Conservation (phyloP, 441 rosid genomes). For the Pelargonium cotyledonis region DNA sequence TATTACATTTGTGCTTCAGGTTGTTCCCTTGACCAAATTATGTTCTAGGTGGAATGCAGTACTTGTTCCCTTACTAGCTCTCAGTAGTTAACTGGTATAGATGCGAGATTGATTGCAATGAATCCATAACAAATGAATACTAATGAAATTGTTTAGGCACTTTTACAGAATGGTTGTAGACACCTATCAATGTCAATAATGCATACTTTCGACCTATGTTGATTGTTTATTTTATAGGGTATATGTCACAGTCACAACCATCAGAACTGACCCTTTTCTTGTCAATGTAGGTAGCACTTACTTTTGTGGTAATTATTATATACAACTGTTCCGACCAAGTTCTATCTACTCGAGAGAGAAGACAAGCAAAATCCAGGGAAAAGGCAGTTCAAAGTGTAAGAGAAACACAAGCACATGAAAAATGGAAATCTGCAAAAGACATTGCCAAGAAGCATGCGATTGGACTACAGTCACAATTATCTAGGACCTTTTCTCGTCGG, state of each 20-base stretch:
- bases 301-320: conserved; percentile 63
- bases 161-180: not conserved
- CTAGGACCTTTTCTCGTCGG: conserved; percentile 76
- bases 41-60: conserved; percentile 6
- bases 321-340: conserved; percentile 98
- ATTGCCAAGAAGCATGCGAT: conserved; percentile 69
- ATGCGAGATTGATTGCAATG: conserved; percentile 3
- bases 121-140: not conserved
- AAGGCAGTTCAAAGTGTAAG: conserved; percentile 85
- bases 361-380: conserved; percentile 77
- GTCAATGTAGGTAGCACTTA: conserved; percentile 57
- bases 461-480: conserved; percentile 58
- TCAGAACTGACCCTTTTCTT: conserved; percentile 8
- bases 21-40: not conserved
- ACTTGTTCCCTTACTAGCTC: not conserved
- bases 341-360: conserved; percentile 72
- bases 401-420: conserved; percentile 68
- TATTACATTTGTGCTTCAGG: conserved; percentile 3
- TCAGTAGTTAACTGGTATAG: conserved; percentile 3
- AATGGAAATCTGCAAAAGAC: conserved; percentile 90
- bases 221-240: not conserved
- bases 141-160: conserved; percentile 2
- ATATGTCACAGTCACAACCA: not conserved
- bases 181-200: not conserved
- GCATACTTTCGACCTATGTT: not conserved